Evolutionary conservation across 495 filamentous ascomycete genomes (phyloP), one percentile per base, ranked within the genome.

Genomic region (Aspergillus taichungensis): DNA sequence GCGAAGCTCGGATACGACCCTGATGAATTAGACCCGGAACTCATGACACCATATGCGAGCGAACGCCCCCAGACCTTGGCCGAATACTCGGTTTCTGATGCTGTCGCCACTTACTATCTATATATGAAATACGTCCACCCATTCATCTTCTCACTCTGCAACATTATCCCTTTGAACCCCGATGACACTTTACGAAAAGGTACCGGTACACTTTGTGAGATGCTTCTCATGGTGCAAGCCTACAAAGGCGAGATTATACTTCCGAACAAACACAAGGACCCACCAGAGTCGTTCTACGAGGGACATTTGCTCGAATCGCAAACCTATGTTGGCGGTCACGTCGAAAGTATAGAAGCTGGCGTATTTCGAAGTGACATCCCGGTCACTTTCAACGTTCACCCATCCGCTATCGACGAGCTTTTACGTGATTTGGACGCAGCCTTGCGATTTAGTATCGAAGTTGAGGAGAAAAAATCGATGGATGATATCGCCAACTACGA

Each of bases 91-190:
- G 92, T 99, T 36, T 99, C 92, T 52, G 92, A 99, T 78, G 92
- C 92, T 28, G 92, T 99, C 13, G 92, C 92, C 3, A 99, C 92
- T 3, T 99, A 97, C 62, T 99, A 99, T 58, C 75, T 99, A 35
- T 99, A 99, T 70, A 99, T 97, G 92, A 99, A 99, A 85, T 99
- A 99, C 64, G 88, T 99, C 13, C 92, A 99, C 59, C 92, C 92
- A 1, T 99, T 99, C 69, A 91, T 99, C 62, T 99, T 97, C 73
- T 95, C 92, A 0, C 72, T 99, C 0, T 97, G 92, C 66, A 99
- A 88, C 0, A 95, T 99, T 66, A 75, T 99, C 61, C 92, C 92
- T 0, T 72, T 99, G 1, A 88, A 87, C 28, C 85, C 90, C 11
- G 90, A 99, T 57, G 90, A 96, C 60, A 87, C 88, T 3, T 57